These are phyloP conservation scores for Litchi chinensis DNA, from an alignment of 345 rosid genomes.

Conservation along the genomic window DNA sequence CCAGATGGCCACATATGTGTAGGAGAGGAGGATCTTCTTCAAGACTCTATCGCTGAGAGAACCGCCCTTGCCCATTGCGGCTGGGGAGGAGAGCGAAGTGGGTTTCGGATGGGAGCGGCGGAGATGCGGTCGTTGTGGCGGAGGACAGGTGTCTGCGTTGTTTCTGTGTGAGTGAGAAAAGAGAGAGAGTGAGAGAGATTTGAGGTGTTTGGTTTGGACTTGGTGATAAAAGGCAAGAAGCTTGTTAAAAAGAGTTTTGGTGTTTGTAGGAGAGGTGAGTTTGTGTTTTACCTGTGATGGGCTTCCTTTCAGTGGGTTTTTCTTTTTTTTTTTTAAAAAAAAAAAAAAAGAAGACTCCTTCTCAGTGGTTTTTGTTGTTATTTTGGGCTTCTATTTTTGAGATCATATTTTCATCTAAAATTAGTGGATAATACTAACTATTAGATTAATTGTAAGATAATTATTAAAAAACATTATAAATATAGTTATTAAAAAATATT, in stretches of 20 bases:
- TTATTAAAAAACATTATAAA: no score
- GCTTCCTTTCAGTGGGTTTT: no score
- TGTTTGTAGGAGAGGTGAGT: not conserved
- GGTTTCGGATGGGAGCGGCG: not conserved
- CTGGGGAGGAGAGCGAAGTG: not conserved
- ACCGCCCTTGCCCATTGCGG: slow-evolving; percentile 84
- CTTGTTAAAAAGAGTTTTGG: not conserved
- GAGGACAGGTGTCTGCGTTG: no score
- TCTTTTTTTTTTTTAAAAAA: no score
- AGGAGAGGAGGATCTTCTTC: slow-evolving; percentile 89
- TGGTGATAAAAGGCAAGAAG: not conserved
- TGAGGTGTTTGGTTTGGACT: not conserved
- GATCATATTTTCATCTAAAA: no score
- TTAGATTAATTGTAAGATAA: no score
- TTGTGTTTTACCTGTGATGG: no score
- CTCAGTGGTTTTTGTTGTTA: no score
- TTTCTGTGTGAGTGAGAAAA: not conserved
- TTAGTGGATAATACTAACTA: no score
- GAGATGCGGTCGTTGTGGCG: not conserved
- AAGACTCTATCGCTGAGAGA: slow-evolving; percentile 80
- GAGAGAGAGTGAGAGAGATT: not conserved
- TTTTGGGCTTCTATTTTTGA: not conserved
- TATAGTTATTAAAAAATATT: no score
- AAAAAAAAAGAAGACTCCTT: no score
- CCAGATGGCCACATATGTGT: slow-evolving; percentile 92